phyloP scores from a whole-genome alignment of 2,329 filamentous ascomycete genomes.

The Coniella lustricola region DNA sequence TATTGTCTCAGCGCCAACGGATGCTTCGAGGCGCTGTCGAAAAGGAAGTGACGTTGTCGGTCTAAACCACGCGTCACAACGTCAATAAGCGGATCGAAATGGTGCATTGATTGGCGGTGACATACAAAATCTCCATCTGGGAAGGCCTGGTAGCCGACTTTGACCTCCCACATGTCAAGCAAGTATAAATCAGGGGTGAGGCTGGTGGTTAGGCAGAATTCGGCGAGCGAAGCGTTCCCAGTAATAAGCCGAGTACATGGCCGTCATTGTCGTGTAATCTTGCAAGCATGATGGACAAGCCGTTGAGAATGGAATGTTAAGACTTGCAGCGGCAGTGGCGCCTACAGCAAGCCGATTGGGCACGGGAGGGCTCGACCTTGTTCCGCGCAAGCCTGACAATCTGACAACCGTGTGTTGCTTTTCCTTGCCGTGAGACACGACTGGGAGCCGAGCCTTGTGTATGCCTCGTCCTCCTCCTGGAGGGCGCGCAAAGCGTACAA shows the following conservation, averaged over 20 bases:
- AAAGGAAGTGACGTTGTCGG: too few relatives aligned
- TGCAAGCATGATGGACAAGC: not conserved
- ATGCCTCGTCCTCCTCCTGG: not conserved
- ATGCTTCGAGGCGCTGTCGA: too few relatives aligned
- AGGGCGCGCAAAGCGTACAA: too few relatives aligned
- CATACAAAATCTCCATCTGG: too few relatives aligned
- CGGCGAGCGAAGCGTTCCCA: not conserved
- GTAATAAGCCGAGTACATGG: not conserved
- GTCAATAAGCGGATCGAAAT: too few relatives aligned
- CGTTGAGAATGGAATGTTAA: not conserved
- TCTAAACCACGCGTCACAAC: too few relatives aligned
- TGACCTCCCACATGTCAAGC: too few relatives aligned
- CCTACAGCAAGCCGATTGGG: slow-evolving; percentile 2
- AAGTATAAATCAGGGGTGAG: too few relatives aligned
- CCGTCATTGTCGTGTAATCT: not conserved
- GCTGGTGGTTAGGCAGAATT: not conserved
- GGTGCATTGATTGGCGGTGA: too few relatives aligned
- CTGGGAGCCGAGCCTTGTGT: not conserved
- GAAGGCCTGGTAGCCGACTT: too few relatives aligned
- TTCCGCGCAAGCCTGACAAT: slow-evolving; percentile 1
- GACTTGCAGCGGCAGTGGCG: not conserved
- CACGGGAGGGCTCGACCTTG: not conserved
- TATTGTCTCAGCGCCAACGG: too few relatives aligned
- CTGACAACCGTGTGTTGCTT: not conserved
- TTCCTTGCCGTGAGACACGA: not conserved